Evolutionary conservation across 2,329 filamentous ascomycete species (phyloP), one percentile per base, ranked within the genome.

Genomic region (Macrophomina phaseolina): DNA sequence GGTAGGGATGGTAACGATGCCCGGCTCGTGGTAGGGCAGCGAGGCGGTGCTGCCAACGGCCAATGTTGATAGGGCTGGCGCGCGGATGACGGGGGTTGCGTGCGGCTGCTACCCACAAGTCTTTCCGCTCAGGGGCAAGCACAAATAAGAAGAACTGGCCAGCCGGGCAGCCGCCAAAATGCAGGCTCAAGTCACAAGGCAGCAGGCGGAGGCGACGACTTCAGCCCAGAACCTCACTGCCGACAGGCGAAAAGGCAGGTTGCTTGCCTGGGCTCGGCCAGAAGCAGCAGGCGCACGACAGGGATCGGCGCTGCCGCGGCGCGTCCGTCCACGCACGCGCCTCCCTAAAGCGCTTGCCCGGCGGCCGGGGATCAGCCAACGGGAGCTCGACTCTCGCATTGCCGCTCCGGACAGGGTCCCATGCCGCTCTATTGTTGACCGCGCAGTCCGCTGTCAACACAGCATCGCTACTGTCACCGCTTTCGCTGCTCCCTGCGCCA

Each of bases 21-120:
- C 76, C 0, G 89, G 89, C 71, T 91, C 89, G 66, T 89, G 83
- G 73, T 91, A 92, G 0, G 87, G 80, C 32, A 86, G 68, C 42
- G 75, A 75, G 14, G 73, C 69, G 64, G 65, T 55, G 48, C 51
- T 63, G 40, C 9, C 32, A 23, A 28, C 16, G 61, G 66, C 64
- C 56, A 63, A 63, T 23, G 36, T n/a, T 32, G 9, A 49, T 40
- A 38, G 40, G 55, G 18, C 23, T 51, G 48, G 48, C 53, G 36
- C 53, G 53, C 53, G n/a, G 53, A 23, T 32, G n/a, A 58, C 36
- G 36, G 36, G 53, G 34, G 16, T 18, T 55, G 34, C 42, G 42
- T 4, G 42, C 16, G 42, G 11, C 8, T 14, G 51, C 30, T 23
- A 34, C 32, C 32, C 23, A 16, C 52, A 34, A 5, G 52, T 8